Evolutionary conservation across 805 yeast species (phyloP).

Genomic region (Ogataea wickerhamii): DNA sequence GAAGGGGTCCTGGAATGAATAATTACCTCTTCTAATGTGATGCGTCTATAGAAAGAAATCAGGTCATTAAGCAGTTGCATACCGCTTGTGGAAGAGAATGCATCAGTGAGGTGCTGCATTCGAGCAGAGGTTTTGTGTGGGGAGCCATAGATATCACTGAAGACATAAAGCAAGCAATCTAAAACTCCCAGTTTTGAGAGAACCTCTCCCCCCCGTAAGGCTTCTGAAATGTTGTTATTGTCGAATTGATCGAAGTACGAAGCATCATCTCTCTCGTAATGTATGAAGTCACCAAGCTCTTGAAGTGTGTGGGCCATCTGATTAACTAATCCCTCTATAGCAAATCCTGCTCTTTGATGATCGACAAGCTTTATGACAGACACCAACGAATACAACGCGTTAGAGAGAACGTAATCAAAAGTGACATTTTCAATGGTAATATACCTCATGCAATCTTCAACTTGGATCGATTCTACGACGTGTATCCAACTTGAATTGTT

Average conservation of each 20-base stretch:
- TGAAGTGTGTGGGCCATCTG: constrained; percentile 14
- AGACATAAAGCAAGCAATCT: constrained; percentile 45
- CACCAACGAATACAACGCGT: constrained; percentile 48
- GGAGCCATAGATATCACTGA: constrained; percentile 55
- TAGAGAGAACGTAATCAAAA: constrained; percentile 56
- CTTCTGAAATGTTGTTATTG: constrained; percentile 19
- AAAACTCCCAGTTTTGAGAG: constrained; percentile 36
- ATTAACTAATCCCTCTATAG: constrained; percentile 24
- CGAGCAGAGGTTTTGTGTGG: constrained; percentile 48
- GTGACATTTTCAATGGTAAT: constrained; percentile 53
- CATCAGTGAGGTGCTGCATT: constrained; percentile 37
- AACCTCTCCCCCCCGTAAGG: constrained; percentile 30
- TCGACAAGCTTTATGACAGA: constrained; percentile 56
- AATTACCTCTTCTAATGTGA: constrained; percentile 54
- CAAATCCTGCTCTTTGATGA: constrained; percentile 51
- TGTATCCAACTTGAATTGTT: constrained; percentile 48
- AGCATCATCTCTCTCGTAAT: constrained; percentile 25
- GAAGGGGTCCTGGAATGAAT: constrained; percentile 48
- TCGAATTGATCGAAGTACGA: constrained; percentile 39
- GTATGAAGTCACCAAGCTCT: constrained; percentile 24
- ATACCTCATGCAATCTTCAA: constrained; percentile 45
- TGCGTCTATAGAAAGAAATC: constrained; percentile 45
- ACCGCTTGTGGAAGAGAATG: constrained; percentile 43
- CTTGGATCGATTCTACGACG: constrained; percentile 35
- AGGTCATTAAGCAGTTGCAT: constrained; percentile 38